Base-by-base conservation (phyloP, 2,329 filamentous ascomycete genomes). In the Bertia moriformis region DNA sequence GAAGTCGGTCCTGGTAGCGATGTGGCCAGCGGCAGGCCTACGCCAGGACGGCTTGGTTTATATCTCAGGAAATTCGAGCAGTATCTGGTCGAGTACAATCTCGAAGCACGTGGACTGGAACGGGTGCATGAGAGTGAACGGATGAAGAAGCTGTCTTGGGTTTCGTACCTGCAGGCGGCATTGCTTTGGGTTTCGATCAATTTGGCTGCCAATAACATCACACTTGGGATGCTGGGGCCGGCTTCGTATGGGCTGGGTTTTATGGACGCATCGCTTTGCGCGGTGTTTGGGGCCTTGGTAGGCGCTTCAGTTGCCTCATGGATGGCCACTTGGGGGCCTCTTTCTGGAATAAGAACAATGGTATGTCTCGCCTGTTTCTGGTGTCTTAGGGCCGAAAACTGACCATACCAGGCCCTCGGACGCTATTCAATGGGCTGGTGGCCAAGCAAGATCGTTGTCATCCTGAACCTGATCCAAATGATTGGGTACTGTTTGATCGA, bases 371-470 rank as follows among this genome's bases (percentile, higher is more conserved):
- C 15, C 32, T 35, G 10, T 15, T 35, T 7, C 15, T 14, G 7
- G 32, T 13, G 29, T 4, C 24, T 30, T 30, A 20, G 36, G 17
- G 14, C 15, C 10, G 13, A 32, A 29, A 27, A 30, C 24, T 10
- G 38, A 45, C 14, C 41, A 24, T 27, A 18, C 39, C 40, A 62
- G 59, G 67, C 71, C 17, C 63, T 73, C 44, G 64, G 68, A 3
- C 62, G 70, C 5, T 76, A 73, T 48, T 58, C 66, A 24, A 75
- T 75, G 64, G 72, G 72, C 2, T 77, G 69, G 68, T 76, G 67
- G 60, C 72, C 72, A 1, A 67, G 67, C 40, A 76, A 76, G 51
- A 53, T 78, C 7, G 62, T 76, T 17, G 71, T 74, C 14, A 48
- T 76, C 17, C 56, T 78, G 40, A 77, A 75, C 45, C 58, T 78